These are phyloP conservation scores for Miscanthus lutarioriparius DNA, from an alignment of 176 grass and related monocot species.

Conservation along the genomic window DNA sequence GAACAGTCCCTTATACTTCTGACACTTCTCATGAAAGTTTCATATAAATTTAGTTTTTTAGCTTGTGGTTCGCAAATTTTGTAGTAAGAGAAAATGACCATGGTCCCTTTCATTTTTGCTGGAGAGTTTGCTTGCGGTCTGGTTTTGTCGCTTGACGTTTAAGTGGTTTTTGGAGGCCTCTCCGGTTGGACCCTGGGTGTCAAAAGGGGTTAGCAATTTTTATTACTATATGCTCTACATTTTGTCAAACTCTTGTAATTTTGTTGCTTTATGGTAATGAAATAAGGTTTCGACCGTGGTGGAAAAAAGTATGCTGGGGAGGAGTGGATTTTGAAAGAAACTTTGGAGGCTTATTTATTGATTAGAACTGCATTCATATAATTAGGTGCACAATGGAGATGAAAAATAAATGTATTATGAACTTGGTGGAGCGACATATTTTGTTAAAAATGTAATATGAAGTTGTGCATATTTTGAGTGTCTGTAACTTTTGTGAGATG, in stretches of 20 bases:
- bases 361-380: neutral
- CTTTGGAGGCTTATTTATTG: neutral
- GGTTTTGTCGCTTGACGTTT: neutral
- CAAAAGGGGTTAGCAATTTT: neutral
- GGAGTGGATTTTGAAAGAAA: neutral
- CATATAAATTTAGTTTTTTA: neutral
- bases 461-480: neutral
- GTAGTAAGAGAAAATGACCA: neutral
- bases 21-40: neutral
- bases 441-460: neutral
- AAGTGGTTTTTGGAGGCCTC: neutral
- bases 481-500: neutral
- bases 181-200: neutral
- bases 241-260: neutral
- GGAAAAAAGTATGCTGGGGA: neutral
- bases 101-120: neutral
- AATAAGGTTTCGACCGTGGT: neutral
- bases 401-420: neutral
- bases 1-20: neutral
- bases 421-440: neutral
- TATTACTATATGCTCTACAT: neutral
- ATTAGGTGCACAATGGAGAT: neutral
- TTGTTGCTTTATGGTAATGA: neutral
- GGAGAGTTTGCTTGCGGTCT: neutral
- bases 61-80: neutral